Percentiles rank a stretch among this genome's conserved stretches.
Conservation (phyloP, 2,329 filamentous ascomycete genomes). For the Aspergillus felis region DNA sequence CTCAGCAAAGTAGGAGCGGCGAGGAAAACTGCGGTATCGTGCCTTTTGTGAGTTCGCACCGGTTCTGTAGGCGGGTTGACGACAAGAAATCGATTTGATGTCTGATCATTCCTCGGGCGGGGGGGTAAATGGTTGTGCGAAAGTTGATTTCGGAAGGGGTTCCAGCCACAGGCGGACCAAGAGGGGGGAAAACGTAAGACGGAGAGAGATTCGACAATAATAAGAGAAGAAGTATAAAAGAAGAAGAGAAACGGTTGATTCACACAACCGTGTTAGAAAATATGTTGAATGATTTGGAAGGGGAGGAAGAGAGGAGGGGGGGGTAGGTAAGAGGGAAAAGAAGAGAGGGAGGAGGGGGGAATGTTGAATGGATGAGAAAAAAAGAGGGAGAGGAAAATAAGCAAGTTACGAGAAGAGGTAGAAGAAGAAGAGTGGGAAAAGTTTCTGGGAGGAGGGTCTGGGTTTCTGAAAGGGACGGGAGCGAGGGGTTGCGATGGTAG, state of each 20-base stretch:
- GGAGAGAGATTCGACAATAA: too few species aligned
- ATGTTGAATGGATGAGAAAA: constrained; percentile 5
- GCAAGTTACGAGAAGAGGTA: constrained; percentile 5
- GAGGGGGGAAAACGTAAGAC: constrained; percentile 1
- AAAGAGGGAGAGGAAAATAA: constrained; percentile 14
- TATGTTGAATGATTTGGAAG: constrained; percentile 17
- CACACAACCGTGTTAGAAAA: constrained; percentile 11
- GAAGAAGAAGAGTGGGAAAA: constrained; percentile 6
- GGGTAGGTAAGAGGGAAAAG: constrained; percentile 19
- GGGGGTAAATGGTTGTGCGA: constrained; percentile 22
- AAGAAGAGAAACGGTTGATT: constrained; percentile 5
- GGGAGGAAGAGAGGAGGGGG: constrained; percentile 14
- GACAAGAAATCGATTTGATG: constrained; percentile 38
- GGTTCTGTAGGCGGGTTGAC: constrained; percentile 40
- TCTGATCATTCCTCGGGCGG: constrained; percentile 42
- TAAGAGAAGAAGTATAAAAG: too few species aligned
- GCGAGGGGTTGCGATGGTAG: too few species aligned
- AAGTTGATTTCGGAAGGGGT: constrained; percentile 22
- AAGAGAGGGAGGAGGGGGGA: constrained; percentile 10
- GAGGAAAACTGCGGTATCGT: constrained; percentile 33
- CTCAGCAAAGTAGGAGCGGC: constrained; percentile 25
- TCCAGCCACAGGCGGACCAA: constrained; percentile 41
- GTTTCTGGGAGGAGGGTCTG: too few species aligned
- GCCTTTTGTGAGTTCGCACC: constrained; percentile 40
- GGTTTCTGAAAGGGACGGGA: too few species aligned